These are phyloP conservation scores for Hawksworthiomyces lignivorus DNA, from an alignment of 2,329 filamentous ascomycete genomes.

Conservation along the genomic window DNA sequence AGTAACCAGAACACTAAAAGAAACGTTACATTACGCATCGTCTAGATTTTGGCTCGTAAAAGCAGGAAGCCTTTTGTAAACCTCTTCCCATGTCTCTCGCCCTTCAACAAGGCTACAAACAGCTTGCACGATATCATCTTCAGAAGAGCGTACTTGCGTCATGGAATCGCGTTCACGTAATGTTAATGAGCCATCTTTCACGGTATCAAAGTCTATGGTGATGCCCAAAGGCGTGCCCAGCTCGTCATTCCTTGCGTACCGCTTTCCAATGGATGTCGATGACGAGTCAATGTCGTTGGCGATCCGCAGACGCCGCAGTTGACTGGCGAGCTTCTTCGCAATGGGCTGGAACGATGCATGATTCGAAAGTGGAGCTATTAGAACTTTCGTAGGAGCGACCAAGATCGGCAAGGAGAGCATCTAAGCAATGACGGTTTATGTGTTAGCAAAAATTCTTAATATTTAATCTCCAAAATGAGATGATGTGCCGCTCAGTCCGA, in stretches of 20 bases:
- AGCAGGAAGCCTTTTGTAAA: too few species aligned
- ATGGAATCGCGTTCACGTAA: slow-evolving; percentile 86
- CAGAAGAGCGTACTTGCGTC: slow-evolving; percentile 76
- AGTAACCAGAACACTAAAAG: too few species aligned
- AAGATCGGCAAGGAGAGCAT: slow-evolving; percentile 49
- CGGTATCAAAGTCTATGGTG: slow-evolving; percentile 91
- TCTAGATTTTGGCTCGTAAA: too few species aligned
- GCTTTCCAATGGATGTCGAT: slow-evolving; percentile 86
- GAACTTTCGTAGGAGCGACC: slow-evolving; percentile 89
- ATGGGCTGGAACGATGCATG: slow-evolving; percentile 76
- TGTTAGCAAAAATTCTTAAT: too few species aligned
- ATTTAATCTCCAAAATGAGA: too few species aligned
- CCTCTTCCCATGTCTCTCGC: too few species aligned
- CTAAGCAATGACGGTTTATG: too few species aligned
- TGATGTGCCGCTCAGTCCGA: too few species aligned
- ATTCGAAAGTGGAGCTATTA: slow-evolving; percentile 80
- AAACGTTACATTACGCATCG: too few species aligned
- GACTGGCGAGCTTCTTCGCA: slow-evolving; percentile 62
- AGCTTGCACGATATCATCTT: slow-evolving; percentile 74
- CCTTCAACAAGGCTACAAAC: too few species aligned
- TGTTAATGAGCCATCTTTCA: slow-evolving; percentile 80
- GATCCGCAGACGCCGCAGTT: slow-evolving; percentile 67
- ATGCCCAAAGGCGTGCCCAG: slow-evolving; percentile 89
- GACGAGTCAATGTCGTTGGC: slow-evolving; percentile 86
- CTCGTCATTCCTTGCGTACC: slow-evolving; percentile 91